phyloP scores from a whole-genome alignment of 1,139 yeast genomes.

The Lodderomyces orthopsilosis region DNA sequence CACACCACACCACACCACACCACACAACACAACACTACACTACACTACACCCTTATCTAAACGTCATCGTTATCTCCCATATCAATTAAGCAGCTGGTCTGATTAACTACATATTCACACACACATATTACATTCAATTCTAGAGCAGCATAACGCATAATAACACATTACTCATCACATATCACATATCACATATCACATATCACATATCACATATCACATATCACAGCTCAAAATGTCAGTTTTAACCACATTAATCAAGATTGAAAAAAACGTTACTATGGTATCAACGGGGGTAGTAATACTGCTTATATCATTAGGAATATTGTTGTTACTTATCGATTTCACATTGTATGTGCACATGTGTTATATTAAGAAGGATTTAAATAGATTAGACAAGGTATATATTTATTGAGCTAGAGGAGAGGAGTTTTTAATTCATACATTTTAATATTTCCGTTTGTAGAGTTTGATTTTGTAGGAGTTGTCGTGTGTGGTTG shows the following conservation, averaged over 20 bases:
- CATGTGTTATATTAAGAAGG: neutral
- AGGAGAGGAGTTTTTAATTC: too few species aligned
- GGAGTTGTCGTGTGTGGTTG: too few species aligned
- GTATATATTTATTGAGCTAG: too few species aligned
- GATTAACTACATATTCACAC: neutral
- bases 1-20: neutral
- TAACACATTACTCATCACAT: neutral
- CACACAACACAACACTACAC: slow-evolving; percentile 1
- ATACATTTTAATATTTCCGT: too few species aligned
- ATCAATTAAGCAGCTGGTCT: slow-evolving; percentile 2
- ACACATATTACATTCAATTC: neutral
- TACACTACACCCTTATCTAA: neutral
- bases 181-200: neutral
- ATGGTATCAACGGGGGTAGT: slow-evolving; percentile 1
- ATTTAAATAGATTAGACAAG: slow-evolving; percentile 1
- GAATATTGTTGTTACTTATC: neutral
- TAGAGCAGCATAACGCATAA: neutral
- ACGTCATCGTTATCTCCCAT: neutral
- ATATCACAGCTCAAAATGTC: neutral
- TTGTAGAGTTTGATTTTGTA: too few species aligned
- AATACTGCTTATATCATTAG: neutral
- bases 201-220: neutral
- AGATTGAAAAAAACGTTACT: neutral
- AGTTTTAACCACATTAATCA: slow-evolving; percentile 1
- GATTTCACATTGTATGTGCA: neutral